Base-by-base conservation (phyloP, 768 basidiomycete genomes). In the Imleria badia region DNA sequence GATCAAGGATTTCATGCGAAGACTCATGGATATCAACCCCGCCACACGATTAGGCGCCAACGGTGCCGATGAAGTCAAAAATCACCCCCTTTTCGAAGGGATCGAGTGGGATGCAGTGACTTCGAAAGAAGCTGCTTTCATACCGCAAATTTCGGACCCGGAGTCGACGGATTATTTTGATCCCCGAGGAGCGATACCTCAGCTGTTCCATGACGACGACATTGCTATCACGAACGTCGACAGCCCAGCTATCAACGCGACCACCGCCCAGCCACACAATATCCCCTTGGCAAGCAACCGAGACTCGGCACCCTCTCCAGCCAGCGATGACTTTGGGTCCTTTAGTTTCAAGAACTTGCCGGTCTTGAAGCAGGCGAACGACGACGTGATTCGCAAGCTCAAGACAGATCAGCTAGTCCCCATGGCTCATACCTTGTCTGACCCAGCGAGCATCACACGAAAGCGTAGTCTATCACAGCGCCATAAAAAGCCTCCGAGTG, bases 151-250 rank as follows among this genome's bases (percentile, higher is more conserved):
- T 33, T 83, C 89, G 14, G 95, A 98, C 72, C 94, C 95, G 5
- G 95, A 98, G 73, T 96, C 94, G 20, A 99, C 97, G n/a, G 97
- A 99, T 70, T 99, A 99, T 74, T 99, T 99, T 65, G 97, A 99
- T 74, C 84, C 94, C 56, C 86, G 97, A 41, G 97, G 97, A 5
- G 96, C 96, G 15, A 84, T 91, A 41, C 84, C 87, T 30, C 91
- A 94, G 66, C 74, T 91, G 34, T 97, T 98, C 80, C 88, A 93
- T 44, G 96, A 98, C 54, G 92, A 95, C 44, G 92, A 94, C 46
- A 66, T 83, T 59, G 73, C 82, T 48, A 69, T 85, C 48, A 73
- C 84, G n/a, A 78, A 76, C 29, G 67, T 68, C 17, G 87, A 87
- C 53, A 76, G 72, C 47, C 75, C 73, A 12, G 45, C 64, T n/a